Percentiles rank a stretch among this genome's conserved stretches.
These are phyloP conservation scores for Yarrowia divulgata DNA, from an alignment of 805 yeast genomes.

Conservation along the genomic window DNA sequence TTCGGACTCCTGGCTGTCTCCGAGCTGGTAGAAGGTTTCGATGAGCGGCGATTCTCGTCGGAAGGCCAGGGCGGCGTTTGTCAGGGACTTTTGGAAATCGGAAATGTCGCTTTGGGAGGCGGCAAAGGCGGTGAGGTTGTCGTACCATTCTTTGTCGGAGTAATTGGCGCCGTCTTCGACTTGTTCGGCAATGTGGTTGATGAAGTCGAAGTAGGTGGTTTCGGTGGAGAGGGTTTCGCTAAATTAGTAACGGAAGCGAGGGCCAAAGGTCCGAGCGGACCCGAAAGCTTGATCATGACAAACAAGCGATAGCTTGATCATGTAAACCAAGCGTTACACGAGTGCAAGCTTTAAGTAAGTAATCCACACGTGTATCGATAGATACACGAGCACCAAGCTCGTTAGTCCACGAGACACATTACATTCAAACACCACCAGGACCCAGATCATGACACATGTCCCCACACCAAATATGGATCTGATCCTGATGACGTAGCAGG, in stretches of 20 bases:
- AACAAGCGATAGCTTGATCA: too few relatives aligned
- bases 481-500: too few relatives aligned
- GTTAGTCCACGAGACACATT: too few relatives aligned
- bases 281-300: too few relatives aligned
- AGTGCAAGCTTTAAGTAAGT: too few relatives aligned
- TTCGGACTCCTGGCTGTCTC: conserved; percentile 53
- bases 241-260: neutral
- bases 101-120: conserved; percentile 41
- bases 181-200: conserved; percentile 20
- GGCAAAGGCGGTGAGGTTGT: conserved; percentile 44
- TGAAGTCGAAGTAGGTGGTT: conserved; percentile 11
- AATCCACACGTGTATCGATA: too few relatives aligned
- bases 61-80: conserved; percentile 57
- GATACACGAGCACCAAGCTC: too few relatives aligned
- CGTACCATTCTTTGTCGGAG: conserved; percentile 42
- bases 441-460: too few relatives aligned
- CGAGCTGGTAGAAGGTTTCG: conserved; percentile 63
- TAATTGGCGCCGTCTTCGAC: conserved; percentile 40
- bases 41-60: conserved; percentile 66
- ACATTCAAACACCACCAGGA: too few relatives aligned
- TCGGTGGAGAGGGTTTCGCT: conserved; percentile 13
- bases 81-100: conserved; percentile 42
- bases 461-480: too few relatives aligned
- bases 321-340: too few relatives aligned
- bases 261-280: neutral